Evolutionary conservation across 2,329 filamentous ascomycete species (phyloP).

Genomic region (Fulvia fulva): DNA sequence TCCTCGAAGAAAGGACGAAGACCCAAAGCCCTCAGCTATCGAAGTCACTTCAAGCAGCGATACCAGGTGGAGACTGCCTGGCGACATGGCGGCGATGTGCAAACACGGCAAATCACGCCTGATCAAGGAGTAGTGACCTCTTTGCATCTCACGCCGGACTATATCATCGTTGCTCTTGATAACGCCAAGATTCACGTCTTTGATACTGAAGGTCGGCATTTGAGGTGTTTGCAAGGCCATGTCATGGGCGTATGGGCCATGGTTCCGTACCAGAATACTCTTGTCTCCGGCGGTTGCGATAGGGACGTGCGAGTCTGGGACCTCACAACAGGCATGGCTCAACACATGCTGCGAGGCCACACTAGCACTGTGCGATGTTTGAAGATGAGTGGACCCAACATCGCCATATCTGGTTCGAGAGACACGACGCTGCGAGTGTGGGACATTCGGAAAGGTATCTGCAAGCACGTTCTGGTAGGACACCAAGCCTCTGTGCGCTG

Average conservation of each 20-base stretch:
- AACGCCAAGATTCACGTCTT: conserved; percentile 99
- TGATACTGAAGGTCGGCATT: conserved; percentile 80
- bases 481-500: conserved; percentile 95
- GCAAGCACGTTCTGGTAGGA: conserved; percentile 85
- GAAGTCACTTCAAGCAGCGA: conserved; percentile 94
- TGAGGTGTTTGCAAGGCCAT: conserved; percentile 87
- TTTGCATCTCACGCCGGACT: conserved; percentile 86
- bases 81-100: conserved; percentile 83
- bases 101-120: conserved; percentile 83
- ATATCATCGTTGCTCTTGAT: conserved; percentile 95
- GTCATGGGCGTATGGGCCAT: conserved; percentile 99
- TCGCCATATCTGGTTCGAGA: conserved; percentile 91
- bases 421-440: conserved; percentile 93
- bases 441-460: conserved; percentile 85
- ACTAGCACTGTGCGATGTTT: conserved; percentile 95
- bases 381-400: conserved; percentile 93
- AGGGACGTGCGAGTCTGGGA: conserved; percentile 97
- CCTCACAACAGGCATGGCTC: conserved; percentile 74
- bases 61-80: conserved; percentile 97
- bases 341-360: conserved; percentile 85
- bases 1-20: conserved; percentile 41
- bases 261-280: conserved; percentile 93
- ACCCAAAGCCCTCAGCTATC: conserved; percentile 75
- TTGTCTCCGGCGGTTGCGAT: conserved; percentile 95
- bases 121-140: conserved; percentile 97